Evolutionary conservation across 192 early-diverging fungal genomes (phyloP).

Genomic region (Kickxella alabastrina): DNA sequence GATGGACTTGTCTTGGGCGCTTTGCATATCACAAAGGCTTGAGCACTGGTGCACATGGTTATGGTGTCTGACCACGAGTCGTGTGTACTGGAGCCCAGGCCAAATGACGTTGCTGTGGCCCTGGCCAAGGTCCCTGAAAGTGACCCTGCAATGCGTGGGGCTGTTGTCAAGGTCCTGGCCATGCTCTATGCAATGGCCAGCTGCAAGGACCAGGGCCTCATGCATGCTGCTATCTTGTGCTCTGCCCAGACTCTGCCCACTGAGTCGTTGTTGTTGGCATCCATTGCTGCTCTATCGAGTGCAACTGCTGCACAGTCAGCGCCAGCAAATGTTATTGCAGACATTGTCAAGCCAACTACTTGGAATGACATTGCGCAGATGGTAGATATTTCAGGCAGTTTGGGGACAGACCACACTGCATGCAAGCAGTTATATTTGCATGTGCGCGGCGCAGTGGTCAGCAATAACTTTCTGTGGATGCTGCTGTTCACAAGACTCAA

Average conservation of each 20-base stretch:
- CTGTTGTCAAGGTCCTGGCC: conserved; percentile 36
- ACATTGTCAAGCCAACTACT: conserved; percentile 6
- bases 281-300: neutral
- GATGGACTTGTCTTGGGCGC: conserved; percentile 26
- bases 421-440: neutral
- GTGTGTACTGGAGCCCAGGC: conserved; percentile 18
- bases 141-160: conserved; percentile 2
- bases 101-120: neutral
- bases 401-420: too few species aligned
- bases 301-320: too few species aligned
- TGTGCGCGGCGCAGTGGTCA: neutral
- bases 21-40: conserved; percentile 19
- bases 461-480: conserved; percentile 18
- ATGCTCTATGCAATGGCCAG: conserved; percentile 38
- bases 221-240: conserved; percentile 16
- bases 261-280: neutral
- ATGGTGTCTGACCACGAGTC: conserved; percentile 22
- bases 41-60: conserved; percentile 26
- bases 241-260: conserved; percentile 15
- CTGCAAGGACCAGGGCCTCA: conserved; percentile 26
- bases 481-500: conserved; percentile 22
- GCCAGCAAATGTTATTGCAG: conserved; percentile 21
- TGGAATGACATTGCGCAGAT: conserved; percentile 14
- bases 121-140: neutral
- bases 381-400: too few species aligned